Evolutionary conservation across 176 grass and related monocot genomes (phyloP).

Genomic region (Melocanna baccifera): DNA sequence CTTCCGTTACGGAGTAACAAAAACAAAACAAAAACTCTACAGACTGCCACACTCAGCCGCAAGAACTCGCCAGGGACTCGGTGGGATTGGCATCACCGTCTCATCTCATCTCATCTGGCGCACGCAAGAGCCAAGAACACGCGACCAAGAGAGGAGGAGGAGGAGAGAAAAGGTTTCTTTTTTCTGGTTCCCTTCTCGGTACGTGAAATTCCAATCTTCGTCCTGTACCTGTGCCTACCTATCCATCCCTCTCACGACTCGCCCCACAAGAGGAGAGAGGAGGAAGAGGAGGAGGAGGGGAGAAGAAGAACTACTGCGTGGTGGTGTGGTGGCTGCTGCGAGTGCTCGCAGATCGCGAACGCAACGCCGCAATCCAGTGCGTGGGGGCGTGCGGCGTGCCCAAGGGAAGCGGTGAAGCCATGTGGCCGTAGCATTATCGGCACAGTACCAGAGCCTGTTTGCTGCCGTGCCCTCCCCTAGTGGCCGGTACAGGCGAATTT

Average conservation of each 20-base stretch:
- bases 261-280: not conserved
- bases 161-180: not conserved
- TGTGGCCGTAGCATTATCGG: conserved; percentile 9
- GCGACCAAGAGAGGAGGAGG: not conserved
- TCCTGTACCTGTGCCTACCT: conserved; percentile 38
- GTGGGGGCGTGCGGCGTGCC: not conserved
- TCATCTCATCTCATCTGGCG: not conserved
- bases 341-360: conserved; percentile 12
- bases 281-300: not conserved
- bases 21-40: not conserved
- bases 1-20: not conserved
- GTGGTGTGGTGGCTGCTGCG: not conserved
- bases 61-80: conserved; percentile 24
- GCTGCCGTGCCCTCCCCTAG: not conserved
- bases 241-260: not conserved
- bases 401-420: not conserved
- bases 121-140: not conserved
- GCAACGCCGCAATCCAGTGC: conserved; percentile 12
- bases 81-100: conserved; percentile 3
- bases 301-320: too few relatives aligned
- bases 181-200: not conserved
- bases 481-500: not conserved
- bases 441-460: not conserved
- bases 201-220: conserved; percentile 44
- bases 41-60: conserved; percentile 19